These are phyloP conservation scores for Akanthomyces muscarius DNA, from an alignment of 2,329 filamentous ascomycete genomes.

Conservation along the genomic window DNA sequence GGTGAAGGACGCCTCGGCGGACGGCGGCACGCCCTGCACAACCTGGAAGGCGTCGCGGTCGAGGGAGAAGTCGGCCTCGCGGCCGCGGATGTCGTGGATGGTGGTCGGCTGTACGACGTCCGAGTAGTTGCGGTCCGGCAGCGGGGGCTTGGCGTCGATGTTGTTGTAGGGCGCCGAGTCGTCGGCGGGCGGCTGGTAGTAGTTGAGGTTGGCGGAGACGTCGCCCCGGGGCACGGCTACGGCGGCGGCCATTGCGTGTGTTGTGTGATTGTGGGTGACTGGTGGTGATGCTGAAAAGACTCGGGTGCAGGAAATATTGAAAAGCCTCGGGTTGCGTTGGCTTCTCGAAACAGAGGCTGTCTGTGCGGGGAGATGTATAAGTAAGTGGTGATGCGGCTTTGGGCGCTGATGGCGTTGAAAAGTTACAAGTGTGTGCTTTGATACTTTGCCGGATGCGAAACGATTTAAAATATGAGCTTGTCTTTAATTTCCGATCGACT, in stretches of 20 bases:
- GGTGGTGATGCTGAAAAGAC: neutral
- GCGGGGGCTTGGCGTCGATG: constrained; percentile 61
- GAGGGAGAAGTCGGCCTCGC: constrained; percentile 61
- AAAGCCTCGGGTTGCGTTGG: no score
- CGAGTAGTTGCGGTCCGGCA: constrained; percentile 63
- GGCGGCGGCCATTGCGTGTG: constrained; percentile 34
- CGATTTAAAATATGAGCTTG: neutral
- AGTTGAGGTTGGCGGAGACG: constrained; percentile 60
- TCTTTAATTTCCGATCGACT: neutral
- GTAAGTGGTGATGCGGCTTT: no score
- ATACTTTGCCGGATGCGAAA: no score
- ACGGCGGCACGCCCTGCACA: constrained; percentile 53
- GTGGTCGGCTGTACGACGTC: constrained; percentile 46
- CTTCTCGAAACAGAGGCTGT: no score
- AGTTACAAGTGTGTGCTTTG: no score
- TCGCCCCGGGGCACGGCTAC: constrained; percentile 52
- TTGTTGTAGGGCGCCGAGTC: constrained; percentile 60
- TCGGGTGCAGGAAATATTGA: neutral
- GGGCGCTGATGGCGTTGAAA: no score
- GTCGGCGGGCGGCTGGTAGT: constrained; percentile 59
- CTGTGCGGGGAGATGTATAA: no score
- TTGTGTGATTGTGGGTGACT: constrained; percentile 14
- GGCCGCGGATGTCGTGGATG: constrained; percentile 70
- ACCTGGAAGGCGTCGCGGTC: constrained; percentile 73
- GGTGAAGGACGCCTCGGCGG: constrained; percentile 56